These are phyloP conservation scores for Cinnamomum chago DNA, from an alignment of 164 flowering plant species.

Conservation along the genomic window DNA sequence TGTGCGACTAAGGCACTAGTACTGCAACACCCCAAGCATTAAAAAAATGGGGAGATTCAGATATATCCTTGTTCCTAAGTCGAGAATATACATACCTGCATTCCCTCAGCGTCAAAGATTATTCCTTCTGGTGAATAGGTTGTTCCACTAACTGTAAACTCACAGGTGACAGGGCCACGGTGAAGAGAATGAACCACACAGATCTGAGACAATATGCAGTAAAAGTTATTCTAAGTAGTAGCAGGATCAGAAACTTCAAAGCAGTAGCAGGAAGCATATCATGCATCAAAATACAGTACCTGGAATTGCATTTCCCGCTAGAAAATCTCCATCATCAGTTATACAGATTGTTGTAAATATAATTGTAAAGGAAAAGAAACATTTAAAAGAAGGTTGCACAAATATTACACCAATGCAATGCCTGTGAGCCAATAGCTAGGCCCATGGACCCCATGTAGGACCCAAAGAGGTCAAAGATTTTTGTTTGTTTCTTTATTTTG, in stretches of 20 bases:
- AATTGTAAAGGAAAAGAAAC: too few species aligned
- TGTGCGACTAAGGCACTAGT: neutral
- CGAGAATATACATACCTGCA: conserved; percentile 37
- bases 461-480: too few species aligned
- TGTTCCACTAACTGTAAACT: conserved; percentile 80
- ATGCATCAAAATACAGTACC: neutral
- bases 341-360: too few species aligned
- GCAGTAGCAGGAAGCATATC: neutral
- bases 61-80: too few species aligned
- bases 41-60: too few species aligned
- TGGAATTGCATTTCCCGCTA: neutral
- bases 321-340: too few species aligned
- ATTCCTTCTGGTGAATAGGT: conserved; percentile 93
- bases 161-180: conserved; percentile 50
- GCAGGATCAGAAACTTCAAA: neutral
- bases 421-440: too few species aligned
- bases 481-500: too few species aligned
- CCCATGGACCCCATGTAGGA: too few species aligned
- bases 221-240: neutral
- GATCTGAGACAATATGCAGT: conserved; percentile 37
- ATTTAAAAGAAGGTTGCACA: too few species aligned
- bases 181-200: conserved; percentile 66
- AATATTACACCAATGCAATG: too few species aligned
- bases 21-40: neutral
- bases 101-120: conserved; percentile 56